Evolutionary conservation across 148 eudicot species (phyloP), one percentile per base, ranked within the genome.

Genomic region (Heliosperma pusillum): DNA sequence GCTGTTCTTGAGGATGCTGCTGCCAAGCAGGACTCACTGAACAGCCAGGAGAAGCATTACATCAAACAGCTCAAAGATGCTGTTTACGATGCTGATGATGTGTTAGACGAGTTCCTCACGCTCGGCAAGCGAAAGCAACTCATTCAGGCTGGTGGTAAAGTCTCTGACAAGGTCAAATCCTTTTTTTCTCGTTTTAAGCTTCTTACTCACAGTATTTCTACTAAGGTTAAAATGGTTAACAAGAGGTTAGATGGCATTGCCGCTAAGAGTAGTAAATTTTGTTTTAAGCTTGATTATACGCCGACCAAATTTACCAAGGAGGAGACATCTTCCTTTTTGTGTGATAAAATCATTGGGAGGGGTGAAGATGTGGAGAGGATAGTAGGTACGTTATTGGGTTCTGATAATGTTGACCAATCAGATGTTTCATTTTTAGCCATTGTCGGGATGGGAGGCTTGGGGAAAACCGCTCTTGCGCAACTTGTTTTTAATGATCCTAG

Each of bases 401-500:
- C 73, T n/a, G 71, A 76, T 68, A 72, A 21, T 7, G 8, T 53
- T 1, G 12, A 68, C 1, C 30, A 29, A 29, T 7, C 42, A 36
- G 74, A 53, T 47, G 79, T 79, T 29, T 70, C 56, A 26, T 66
- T 77, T 22, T 52, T 80, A 74, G 62, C 79, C 15, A 79, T 84
- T 30, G 78, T 81, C 52, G 84, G 84, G 30, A 45, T 77, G 4
- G 79, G 87, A 4, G 84, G 87, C 11, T 22, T 81, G 21, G 85
- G 85, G 10, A 85, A 84, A 74, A 79, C 82, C 22, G 78, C 85
- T 8, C 73, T 84, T 36, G 82, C 75, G 33, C 77, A 76, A 40
- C 72, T 84, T 55, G 76, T 76, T 0, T 82, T 74, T 53, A 77
- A 80, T 47, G 75, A 83, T 77, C 60, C 70, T 10, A 52, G 64